Percentiles rank a stretch among this genome's conserved stretches.
Evolutionary conservation across 805 yeast genomes (phyloP).

Genomic region (Candida succiphila): DNA sequence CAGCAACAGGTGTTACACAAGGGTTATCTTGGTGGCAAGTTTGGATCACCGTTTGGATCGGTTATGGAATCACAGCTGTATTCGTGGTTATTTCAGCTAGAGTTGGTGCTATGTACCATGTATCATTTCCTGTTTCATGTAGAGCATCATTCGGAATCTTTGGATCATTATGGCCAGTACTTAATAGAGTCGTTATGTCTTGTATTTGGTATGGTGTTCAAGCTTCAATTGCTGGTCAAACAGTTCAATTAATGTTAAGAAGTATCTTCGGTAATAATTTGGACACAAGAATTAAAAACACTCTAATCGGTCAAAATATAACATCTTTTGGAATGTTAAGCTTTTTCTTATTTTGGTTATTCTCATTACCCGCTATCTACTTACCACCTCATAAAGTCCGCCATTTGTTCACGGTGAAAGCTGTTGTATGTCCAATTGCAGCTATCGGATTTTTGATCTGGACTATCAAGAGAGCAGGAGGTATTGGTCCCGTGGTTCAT

Average conservation of each 20-base stretch:
- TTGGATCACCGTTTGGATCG: constrained; percentile 85
- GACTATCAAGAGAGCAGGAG: constrained; percentile 74
- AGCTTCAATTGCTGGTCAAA: constrained; percentile 75
- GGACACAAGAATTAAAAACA: constrained; percentile 53
- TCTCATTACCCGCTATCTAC: constrained; percentile 71
- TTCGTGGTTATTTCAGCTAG: constrained; percentile 68
- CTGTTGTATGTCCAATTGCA: constrained; percentile 70
- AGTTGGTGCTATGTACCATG: constrained; percentile 72
- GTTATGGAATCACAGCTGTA: constrained; percentile 59
- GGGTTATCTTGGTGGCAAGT: constrained; percentile 89
- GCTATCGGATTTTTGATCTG: constrained; percentile 78
- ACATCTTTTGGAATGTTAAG: constrained; percentile 65
- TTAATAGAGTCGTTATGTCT: constrained; percentile 77
- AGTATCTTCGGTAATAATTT: constrained; percentile 66
- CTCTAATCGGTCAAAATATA: constrained; percentile 30
- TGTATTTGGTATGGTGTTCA: constrained; percentile 84
- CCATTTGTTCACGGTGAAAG: constrained; percentile 77
- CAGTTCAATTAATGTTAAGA: constrained; percentile 67
- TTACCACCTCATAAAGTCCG: constrained; percentile 75
- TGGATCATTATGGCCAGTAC: constrained; percentile 81
- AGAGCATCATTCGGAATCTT: constrained; percentile 81
- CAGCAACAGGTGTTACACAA: constrained; percentile 70
- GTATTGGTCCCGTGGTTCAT: constrained; percentile 64
- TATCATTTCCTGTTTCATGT: constrained; percentile 75
- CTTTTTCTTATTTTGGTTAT: constrained; percentile 76